Base-by-base conservation (phyloP, 2,329 filamentous ascomycete species). In the Cladosporium oxysporum region DNA sequence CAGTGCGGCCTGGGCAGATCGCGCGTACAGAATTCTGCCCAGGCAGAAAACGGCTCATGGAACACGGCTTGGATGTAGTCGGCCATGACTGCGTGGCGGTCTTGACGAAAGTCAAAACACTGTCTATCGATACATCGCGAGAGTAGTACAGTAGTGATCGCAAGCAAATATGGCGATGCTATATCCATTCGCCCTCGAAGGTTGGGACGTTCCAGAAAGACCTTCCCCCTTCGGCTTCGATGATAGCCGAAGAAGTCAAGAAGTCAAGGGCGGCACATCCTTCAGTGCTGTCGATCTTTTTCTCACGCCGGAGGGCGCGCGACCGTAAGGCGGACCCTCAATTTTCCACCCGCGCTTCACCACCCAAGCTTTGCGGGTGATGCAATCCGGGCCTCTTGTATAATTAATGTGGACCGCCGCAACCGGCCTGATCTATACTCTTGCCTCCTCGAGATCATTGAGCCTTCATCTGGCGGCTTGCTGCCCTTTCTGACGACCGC, bases 291-390 rank as follows among this genome's bases (percentile, higher is more conserved):
- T 55, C 28, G 28, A 55, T 55, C 52, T 31, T 33, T 33, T 55
- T 21, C 5, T 44, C 41, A 23, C n/a, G 8, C n/a, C n/a, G n/a
- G n/a, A n/a, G n/a, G n/a, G n/a, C n/a, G 16, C 16, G 37, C 35
- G 2, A 26, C 23, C 28, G 49, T 23, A 47, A 21, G 49, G 49
- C 49, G 49, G 49, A 52, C 49, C 49, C 49, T 52, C 49, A 26
- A 26, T 29, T 29, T 21, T 33, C 28, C 55, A 35, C n/a, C 53
- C 11, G n/a, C 29, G 53, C 33, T 35, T n/a, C 18, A 47, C 18
- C 52, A n/a, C 55, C 37, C 16, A 64, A 44, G 50, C 50, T 64
- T 58, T 55, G 50, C 35, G 59, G 59, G 59, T 62, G 59, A 62
- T 62, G 59, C 59, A 62, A 62, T 61, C 37, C 10, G 37, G 5